Conservation (phyloP, 78 protist species). For the Polysphondylium violaceum region DNA sequence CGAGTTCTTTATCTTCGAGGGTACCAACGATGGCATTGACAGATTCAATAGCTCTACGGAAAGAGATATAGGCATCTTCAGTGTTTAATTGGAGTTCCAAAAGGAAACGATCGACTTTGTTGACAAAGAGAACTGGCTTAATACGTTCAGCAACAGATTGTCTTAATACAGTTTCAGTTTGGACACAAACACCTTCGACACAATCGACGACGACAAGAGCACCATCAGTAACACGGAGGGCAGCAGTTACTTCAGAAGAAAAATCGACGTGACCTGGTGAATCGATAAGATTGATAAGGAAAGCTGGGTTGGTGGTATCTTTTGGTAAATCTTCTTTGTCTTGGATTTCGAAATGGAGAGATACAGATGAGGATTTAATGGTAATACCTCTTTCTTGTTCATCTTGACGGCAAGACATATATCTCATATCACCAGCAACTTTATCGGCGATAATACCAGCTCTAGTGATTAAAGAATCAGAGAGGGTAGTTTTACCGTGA, state of each 20-base stretch:
- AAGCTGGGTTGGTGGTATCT: slow-evolving; percentile 70
- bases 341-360: slow-evolving; percentile 92
- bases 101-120: slow-evolving; percentile 99
- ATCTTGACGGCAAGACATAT: slow-evolving; percentile 97
- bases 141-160: slow-evolving; percentile 99
- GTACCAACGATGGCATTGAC: slow-evolving; percentile 96
- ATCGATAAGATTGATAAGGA: slow-evolving; percentile 99
- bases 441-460: slow-evolving; percentile 99
- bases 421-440: slow-evolving; percentile 98
- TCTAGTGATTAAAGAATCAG: slow-evolving; percentile 98
- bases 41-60: slow-evolving; percentile 93
- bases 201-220: slow-evolving; percentile 99
- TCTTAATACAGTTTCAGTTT: slow-evolving; percentile 99
- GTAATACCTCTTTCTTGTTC: slow-evolving; percentile 99
- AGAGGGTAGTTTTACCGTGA: slow-evolving; percentile 98
- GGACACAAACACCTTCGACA: slow-evolving; percentile 99
- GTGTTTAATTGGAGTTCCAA: slow-evolving; percentile 97
- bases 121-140: slow-evolving; percentile 97
- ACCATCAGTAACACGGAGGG: slow-evolving; percentile 99
- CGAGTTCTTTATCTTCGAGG: slow-evolving; percentile 94
- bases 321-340: slow-evolving; percentile 73
- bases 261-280: slow-evolving; percentile 99
- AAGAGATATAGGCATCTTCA: slow-evolving; percentile 95
- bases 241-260: slow-evolving; percentile 99
- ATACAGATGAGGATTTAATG: slow-evolving; percentile 99